Evolutionary conservation across 768 basidiomycete genomes (phyloP).

Genomic region (Tephrocybe sp.): DNA sequence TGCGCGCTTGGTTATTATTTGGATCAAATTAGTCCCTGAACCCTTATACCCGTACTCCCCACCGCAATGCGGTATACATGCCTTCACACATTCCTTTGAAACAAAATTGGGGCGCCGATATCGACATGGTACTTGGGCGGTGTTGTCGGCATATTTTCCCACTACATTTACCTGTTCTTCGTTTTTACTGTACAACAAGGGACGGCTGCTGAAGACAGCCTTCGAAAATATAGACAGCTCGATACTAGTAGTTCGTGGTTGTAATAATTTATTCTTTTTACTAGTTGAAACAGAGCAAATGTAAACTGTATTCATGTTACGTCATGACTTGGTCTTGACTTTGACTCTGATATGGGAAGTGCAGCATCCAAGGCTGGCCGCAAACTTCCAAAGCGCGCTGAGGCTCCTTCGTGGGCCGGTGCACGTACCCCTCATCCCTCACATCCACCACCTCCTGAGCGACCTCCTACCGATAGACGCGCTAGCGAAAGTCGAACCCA

Average conservation of each 20-base stretch:
- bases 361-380: conserved; percentile 59
- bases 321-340: conserved; percentile 17
- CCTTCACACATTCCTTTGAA: conserved; percentile 30
- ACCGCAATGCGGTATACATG: conserved; percentile 30
- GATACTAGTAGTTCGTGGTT: conserved; percentile 9
- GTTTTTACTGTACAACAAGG: conserved; percentile 46
- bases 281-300: conserved; percentile 26
- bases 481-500: conserved; percentile 53
- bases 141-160: conserved; percentile 36
- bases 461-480: conserved; percentile 14
- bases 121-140: conserved; percentile 19
- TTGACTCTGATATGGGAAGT: conserved; percentile 48
- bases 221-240: conserved; percentile 25
- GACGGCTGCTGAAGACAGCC: conserved; percentile 29
- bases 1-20: conserved; percentile 35
- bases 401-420: conserved; percentile 48
- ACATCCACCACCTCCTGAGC: conserved; percentile 14
- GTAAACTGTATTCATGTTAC: conserved; percentile 26
- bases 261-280: conserved; percentile 12
- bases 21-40: conserved; percentile 22
- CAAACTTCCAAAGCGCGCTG: conserved; percentile 47
- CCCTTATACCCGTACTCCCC: conserved; percentile 30
- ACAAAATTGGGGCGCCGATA: conserved; percentile 22
- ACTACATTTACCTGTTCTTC: conserved; percentile 28
- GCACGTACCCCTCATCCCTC: conserved; percentile 33